Conservation (phyloP, 352 stramenopile species). For the Phytophthora hybrid region DNA sequence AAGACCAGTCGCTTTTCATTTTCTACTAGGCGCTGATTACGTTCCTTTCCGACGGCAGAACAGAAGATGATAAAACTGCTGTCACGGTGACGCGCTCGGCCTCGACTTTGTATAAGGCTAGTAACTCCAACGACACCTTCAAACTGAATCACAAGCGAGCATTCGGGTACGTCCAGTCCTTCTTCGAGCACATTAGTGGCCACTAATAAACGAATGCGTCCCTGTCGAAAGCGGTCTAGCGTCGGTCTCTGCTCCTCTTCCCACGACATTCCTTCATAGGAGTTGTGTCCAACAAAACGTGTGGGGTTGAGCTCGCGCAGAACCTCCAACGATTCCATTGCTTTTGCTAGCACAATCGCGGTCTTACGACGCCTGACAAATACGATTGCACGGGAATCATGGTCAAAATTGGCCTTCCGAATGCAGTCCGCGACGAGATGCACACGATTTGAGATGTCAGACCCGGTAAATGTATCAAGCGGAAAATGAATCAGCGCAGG, state of each 20-base stretch:
- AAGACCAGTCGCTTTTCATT: conserved; percentile 59
- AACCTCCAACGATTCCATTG: conserved; percentile 66
- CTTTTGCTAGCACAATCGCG: conserved; percentile 70
- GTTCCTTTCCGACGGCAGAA: conserved; percentile 44
- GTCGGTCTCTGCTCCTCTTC: conserved; percentile 82
- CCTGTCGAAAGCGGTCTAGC: conserved; percentile 72
- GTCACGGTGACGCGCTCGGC: conserved; percentile 61
- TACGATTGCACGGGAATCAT: conserved; percentile 77
- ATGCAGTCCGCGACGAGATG: conserved; percentile 61
- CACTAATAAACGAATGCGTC: conserved; percentile 72
- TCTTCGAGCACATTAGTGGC: conserved; percentile 86
- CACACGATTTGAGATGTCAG: conserved; percentile 67
- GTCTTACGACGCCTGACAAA: conserved; percentile 78
- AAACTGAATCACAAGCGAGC: conserved; percentile 82
- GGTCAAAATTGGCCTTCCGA: conserved; percentile 47
- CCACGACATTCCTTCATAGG: conserved; percentile 84
- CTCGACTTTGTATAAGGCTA: conserved; percentile 82
- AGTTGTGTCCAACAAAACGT: conserved; percentile 82
- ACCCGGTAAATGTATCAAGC: conserved; percentile 29
- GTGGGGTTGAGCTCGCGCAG: conserved; percentile 73
- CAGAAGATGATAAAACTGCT: conserved; percentile 82
- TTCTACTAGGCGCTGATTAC: conserved; percentile 60
- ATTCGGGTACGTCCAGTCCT: conserved; percentile 80
- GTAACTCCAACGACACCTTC: conserved; percentile 75
- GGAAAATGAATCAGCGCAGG: conserved; percentile 41